Conservation (phyloP, 1,284 basidiomycete genomes). For the Rhodotorula sp. region DNA sequence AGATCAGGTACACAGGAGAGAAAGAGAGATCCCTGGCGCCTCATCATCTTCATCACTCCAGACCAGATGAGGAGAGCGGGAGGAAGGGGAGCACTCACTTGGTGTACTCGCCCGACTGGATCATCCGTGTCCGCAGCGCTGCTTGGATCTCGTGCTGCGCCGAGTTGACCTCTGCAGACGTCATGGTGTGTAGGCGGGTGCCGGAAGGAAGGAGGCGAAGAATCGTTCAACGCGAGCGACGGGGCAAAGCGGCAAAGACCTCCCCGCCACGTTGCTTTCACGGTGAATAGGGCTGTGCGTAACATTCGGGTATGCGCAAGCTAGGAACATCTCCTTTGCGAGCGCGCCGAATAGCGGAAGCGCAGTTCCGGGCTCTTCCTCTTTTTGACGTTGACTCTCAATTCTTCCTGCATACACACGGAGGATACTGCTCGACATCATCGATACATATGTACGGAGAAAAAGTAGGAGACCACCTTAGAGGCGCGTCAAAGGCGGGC, state of each 20-base stretch:
- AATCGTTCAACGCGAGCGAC: neutral
- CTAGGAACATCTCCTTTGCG: too few species aligned
- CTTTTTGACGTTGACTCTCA: neutral
- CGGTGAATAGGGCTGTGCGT: too few species aligned
- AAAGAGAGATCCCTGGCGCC: neutral
- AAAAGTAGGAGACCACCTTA: neutral
- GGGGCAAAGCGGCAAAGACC: too few species aligned
- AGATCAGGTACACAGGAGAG: neutral
- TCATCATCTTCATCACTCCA: neutral
- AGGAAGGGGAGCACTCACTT: conserved; percentile 10
- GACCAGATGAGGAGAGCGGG: too few species aligned
- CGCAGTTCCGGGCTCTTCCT: neutral
- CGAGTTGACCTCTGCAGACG: neutral
- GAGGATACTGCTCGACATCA: neutral
- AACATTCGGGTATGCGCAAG: too few species aligned
- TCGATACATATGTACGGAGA: neutral
- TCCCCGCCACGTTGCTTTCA: too few species aligned
- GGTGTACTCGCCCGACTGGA: conserved; percentile 37
- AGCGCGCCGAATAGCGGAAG: too few species aligned
- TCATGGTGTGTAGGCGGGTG: neutral
- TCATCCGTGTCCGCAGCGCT: conserved; percentile 21
- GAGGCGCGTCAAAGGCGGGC: conserved; percentile 32
- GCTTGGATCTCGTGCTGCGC: conserved; percentile 22
- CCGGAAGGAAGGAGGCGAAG: neutral
- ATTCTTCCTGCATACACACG: too few species aligned